Percentiles rank a stretch among this genome's conserved stretches.
Conservation (phyloP, 2,329 filamentous ascomycete genomes). For the Fusarium sambucinum region DNA sequence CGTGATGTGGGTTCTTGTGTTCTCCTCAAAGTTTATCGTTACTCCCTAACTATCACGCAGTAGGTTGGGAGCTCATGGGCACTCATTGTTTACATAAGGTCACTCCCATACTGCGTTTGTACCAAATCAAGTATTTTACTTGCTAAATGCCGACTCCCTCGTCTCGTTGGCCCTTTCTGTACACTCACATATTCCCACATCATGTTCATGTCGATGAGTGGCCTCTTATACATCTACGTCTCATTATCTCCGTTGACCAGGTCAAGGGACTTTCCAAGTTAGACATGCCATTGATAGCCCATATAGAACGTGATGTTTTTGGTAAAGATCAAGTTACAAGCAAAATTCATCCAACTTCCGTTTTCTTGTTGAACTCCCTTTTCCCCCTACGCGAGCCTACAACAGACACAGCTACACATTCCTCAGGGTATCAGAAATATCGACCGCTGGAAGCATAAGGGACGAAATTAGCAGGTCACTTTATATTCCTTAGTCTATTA, state of each 20-base stretch:
- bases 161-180: neutral
- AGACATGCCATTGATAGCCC: neutral
- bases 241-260: neutral
- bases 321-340: neutral
- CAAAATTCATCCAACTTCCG: neutral
- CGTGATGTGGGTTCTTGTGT: neutral
- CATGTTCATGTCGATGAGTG: neutral
- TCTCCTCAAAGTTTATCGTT: neutral
- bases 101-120: too few species aligned
- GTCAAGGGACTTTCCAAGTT: neutral
- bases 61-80: too few species aligned
- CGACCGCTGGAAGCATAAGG: too few species aligned
- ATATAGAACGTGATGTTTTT: accelerated
- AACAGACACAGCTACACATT: neutral
- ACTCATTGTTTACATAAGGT: neutral
- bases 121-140: neutral
- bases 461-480: too few species aligned
- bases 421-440: too few species aligned
- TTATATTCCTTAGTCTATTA: too few species aligned
- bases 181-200: too few species aligned
- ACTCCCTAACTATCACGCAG: neutral
- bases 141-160: too few species aligned
- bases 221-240: neutral
- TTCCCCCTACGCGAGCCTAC: accelerated
- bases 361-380: too few species aligned